Evolutionary conservation across 306 rosid species (phyloP), one percentile per base, ranked within the genome.

Genomic region (Gleditsia sinensis): DNA sequence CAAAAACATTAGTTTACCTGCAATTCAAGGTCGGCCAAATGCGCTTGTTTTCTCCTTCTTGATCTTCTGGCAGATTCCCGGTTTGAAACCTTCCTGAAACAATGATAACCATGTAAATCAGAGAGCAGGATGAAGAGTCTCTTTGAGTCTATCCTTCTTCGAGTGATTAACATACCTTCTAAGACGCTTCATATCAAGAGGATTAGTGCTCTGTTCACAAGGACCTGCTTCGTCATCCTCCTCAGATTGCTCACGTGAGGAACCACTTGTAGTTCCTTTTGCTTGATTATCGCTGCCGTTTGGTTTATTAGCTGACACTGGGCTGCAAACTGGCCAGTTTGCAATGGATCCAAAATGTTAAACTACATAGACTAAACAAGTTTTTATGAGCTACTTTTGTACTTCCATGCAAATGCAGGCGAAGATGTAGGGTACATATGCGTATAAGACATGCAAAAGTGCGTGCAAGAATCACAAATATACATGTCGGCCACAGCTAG

Each of bases 231-330:
- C 90, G 27, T 88, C 86, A 60, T 85, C 89, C 6, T 86, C 97
- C 51, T 89, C 92, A 1, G 95, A 91, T 32, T 71, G 87, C 0
- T 91, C 96, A 36, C 51, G 86, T 6, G 92, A 89, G 25, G 92
- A 89, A 24, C 89, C 91, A 70, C 92, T 86, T 4, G 83, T 62
- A 24, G 53, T 83, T 57, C 80, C 89, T 78, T 82, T 80, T 20
- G 72, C 82, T 75, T 83, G 81, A 63, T 70, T 80, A 17, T 84
- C 78, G 69, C 68, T 19, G 12, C 71, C 58, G 34, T 62, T 69
- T 37, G 83, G 80, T 66, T 83, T 86, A 74, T 78, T 83, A 1
- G 79, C 85, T 16, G 92, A 88, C 74, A 80, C 55, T 33, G 93
- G 96, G 69, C 91, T 87, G 40, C 97, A 84, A 56, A 87, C 95